Evolutionary conservation across 2,329 filamentous ascomycete genomes (phyloP).

Genomic region (Colletotrichum sp.): DNA sequence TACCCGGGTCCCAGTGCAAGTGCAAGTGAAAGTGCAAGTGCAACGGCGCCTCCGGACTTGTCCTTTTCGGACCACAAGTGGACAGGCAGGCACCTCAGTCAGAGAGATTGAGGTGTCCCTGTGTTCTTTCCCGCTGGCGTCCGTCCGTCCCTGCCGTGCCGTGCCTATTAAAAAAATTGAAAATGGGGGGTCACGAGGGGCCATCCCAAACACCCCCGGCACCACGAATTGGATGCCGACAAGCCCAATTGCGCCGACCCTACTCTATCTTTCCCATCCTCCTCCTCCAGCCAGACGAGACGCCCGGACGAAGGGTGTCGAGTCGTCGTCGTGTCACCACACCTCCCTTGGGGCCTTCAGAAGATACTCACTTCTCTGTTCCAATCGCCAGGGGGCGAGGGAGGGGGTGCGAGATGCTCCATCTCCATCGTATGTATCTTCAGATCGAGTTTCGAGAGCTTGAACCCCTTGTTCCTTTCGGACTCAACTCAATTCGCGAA

Average conservation of each 20-base stretch:
- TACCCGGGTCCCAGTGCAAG: not conserved
- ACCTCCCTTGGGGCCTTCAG: not conserved
- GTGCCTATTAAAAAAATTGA: not conserved
- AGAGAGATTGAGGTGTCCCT: not conserved
- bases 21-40: not conserved
- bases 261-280: not conserved
- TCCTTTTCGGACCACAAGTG: not conserved
- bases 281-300: not conserved
- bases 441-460: not conserved
- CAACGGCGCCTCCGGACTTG: constrained; percentile 4
- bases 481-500: not conserved
- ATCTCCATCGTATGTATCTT: not conserved
- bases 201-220: constrained; percentile 12
- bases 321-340: not conserved
- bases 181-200: constrained; percentile 18
- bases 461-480: not conserved
- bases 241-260: not conserved
- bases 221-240: not conserved
- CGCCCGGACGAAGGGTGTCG: not conserved
- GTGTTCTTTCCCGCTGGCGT: not conserved
- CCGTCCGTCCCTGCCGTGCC: not conserved
- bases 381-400: not conserved
- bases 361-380: not conserved
- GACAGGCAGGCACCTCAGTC: not conserved
- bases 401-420: not conserved